Evolutionary conservation across 148 eudicot genomes (phyloP).

Genomic region (Suaeda aralocaspica): DNA sequence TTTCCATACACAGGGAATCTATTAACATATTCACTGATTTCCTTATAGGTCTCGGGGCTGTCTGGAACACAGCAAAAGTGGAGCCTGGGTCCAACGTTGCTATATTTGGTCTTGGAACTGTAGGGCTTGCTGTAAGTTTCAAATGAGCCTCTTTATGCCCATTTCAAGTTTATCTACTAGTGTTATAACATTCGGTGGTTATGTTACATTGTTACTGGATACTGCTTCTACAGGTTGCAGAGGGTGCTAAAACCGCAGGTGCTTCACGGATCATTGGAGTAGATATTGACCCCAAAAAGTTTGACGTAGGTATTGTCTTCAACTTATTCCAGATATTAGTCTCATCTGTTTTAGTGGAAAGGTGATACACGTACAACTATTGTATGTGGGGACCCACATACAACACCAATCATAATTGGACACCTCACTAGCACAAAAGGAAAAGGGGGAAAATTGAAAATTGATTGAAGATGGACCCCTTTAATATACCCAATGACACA

Average conservation of each 20-base stretch:
- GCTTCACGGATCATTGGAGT: conserved; percentile 89
- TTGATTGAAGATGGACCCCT: too few relatives aligned
- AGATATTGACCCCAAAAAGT: conserved; percentile 91
- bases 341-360: too few relatives aligned
- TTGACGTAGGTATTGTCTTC: conserved; percentile 52
- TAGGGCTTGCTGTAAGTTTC: conserved; percentile 88
- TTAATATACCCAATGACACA: too few relatives aligned
- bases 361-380: too few relatives aligned
- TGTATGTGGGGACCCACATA: too few relatives aligned
- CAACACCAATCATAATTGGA: too few relatives aligned
- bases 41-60: conserved; percentile 86
- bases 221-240: conserved; percentile 67
- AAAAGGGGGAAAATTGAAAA: too few relatives aligned
- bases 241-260: conserved; percentile 90
- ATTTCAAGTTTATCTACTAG: not conserved
- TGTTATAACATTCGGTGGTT: conserved; percentile 1
- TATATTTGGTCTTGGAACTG: conserved; percentile 97
- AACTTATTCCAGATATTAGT: not conserved
- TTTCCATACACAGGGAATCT: not conserved
- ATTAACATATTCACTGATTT: not conserved
- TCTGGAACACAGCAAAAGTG: conserved; percentile 99
- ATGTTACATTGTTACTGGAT: not conserved
- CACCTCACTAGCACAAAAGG: too few relatives aligned
- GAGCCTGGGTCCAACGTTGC: conserved; percentile 97
- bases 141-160: not conserved